Evolutionary conservation across 768 basidiomycete species (phyloP).

Genomic region (Russula emetica): DNA sequence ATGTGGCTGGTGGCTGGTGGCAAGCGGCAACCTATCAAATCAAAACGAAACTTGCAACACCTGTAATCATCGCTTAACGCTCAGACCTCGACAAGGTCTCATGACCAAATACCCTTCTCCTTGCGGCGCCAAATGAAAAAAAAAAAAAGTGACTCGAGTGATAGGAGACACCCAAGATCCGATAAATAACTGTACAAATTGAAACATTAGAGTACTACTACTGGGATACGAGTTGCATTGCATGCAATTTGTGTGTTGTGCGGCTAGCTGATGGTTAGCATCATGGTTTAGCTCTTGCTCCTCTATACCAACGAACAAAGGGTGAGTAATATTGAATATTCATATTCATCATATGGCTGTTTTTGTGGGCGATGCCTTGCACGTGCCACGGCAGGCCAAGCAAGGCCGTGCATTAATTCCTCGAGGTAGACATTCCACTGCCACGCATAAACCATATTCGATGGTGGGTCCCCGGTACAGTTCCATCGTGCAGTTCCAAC

Average conservation of each 20-base stretch:
- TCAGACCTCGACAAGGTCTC: slow-evolving; percentile 7
- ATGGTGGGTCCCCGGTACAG: neutral
- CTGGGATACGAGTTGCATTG: neutral
- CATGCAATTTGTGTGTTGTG: neutral
- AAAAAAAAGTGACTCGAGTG: slow-evolving; percentile 16
- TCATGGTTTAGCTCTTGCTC: too few relatives aligned
- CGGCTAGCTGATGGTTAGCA: neutral
- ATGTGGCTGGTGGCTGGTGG: neutral
- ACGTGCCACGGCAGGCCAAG: neutral
- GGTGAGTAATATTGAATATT: too few relatives aligned
- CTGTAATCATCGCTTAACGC: neutral
- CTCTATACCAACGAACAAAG: too few relatives aligned
- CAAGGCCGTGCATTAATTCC: slow-evolving; percentile 8
- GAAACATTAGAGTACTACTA: neutral
- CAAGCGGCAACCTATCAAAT: slow-evolving; percentile 2
- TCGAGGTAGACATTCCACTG: slow-evolving; percentile 14
- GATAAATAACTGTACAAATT: neutral
- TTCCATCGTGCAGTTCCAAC: slow-evolving; percentile 5
- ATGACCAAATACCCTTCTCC: slow-evolving; percentile 12
- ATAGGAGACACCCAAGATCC: slow-evolving; percentile 5
- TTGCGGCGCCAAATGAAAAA: slow-evolving; percentile 21
- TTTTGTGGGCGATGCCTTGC: neutral
- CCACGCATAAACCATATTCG: slow-evolving; percentile 5
- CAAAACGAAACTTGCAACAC: neutral
- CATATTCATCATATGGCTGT: too few relatives aligned